Evolutionary conservation across 129 eudicot genomes (phyloP), one percentile per base, ranked within the genome.

Genomic region (Helianthus tuberosus): DNA sequence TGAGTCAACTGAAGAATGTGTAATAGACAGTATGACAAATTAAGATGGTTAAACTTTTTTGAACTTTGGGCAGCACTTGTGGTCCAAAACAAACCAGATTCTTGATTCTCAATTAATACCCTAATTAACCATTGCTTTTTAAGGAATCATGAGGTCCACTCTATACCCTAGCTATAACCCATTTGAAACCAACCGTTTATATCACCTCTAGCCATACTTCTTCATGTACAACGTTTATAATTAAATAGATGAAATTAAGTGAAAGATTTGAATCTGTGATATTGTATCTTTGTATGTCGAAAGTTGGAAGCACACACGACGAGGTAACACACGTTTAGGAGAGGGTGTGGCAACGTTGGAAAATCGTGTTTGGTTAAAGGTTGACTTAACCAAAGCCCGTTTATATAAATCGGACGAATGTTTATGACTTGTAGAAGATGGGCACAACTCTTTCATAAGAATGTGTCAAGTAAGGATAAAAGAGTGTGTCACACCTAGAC

Each of bases 1-100:
- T 46, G 77, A 64, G 73, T 64, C 77, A 72, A 78, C 68, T 12
- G 77, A 71, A 71, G 82, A 78, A 71, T 78, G 62, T 72, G 82
- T 78, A 64, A 78, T 64, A 71, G 68, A 77, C 76, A 77, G 82
- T 77, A 62, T 77, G 77, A 71, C 73, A 71, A 63, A 78, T 52
- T 57, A 71, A 69, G 77, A 71, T 60, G 77, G 68, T 71, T 78
- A 17, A 65, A 64, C 29, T 11, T 71, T 69, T 71, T 71, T 71
- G 62, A 79, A 64, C 77, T 51, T 75, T 47, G 74, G 64, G 49
- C 27, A 38, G 32, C 64, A 68, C 41, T 23, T 73, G 83, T 83
- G 84, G 87, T 79, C 84, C 81, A 75, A 46, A 71, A 27, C 47
- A 64, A 53, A 64, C 74, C 82, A 72, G 68, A 82, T 59, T 67